phyloP scores from a whole-genome alignment of 164 flowering plant species.

The Vitis amurensis region DNA sequence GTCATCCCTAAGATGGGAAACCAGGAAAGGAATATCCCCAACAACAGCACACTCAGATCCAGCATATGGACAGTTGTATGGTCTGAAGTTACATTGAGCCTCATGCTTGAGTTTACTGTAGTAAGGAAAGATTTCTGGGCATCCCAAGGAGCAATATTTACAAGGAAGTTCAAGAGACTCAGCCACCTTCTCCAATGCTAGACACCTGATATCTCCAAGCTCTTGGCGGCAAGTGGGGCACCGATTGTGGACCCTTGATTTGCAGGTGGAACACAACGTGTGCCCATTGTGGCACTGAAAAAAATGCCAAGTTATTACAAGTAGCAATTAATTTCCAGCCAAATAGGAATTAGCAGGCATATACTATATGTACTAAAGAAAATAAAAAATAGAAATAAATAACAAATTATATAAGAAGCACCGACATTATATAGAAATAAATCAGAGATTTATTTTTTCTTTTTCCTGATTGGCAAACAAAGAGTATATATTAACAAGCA shows the following conservation, averaged over 20 bases:
- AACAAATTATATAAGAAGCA: no score
- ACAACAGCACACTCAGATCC: slow-evolving; percentile 35
- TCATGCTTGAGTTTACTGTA: slow-evolving; percentile 63
- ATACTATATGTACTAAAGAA: neutral
- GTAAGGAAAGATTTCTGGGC: slow-evolving; percentile 52
- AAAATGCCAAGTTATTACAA: slow-evolving; percentile 9
- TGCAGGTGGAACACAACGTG: slow-evolving; percentile 62
- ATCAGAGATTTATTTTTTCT: no score
- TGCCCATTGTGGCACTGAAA: slow-evolving; percentile 67
- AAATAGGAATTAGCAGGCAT: neutral
- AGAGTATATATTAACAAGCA: no score
- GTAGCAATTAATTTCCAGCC: neutral
- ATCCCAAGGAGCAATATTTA: slow-evolving; percentile 46
- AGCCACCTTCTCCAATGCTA: slow-evolving; percentile 55
- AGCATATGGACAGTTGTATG: slow-evolving; percentile 64
- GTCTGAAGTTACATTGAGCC: slow-evolving; percentile 48
- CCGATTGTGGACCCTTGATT: slow-evolving; percentile 53
- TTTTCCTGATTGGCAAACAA: no score
- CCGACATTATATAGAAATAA: no score
- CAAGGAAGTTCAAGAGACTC: slow-evolving; percentile 62
- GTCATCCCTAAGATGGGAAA: slow-evolving; percentile 27
- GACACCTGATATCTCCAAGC: slow-evolving; percentile 63
- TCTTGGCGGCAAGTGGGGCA: slow-evolving; percentile 68
- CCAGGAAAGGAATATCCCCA: slow-evolving; percentile 32
- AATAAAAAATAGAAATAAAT: no score